These are phyloP conservation scores for Prorocentrum cordatum DNA, from an alignment of 169 alveolate genomes.

Conservation along the genomic window DNA sequence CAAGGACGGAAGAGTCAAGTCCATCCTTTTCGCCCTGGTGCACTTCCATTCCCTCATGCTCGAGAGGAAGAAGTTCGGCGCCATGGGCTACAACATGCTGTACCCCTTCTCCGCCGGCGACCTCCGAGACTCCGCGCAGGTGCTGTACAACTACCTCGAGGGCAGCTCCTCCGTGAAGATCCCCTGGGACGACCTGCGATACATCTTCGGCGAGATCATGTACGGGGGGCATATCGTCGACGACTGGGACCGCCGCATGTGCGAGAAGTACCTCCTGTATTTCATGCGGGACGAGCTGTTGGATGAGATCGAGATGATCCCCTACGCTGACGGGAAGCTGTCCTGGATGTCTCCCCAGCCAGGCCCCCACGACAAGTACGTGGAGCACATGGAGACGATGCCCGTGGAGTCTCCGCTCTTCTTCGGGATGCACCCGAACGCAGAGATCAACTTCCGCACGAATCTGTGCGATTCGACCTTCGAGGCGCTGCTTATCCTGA, in stretches of 20 bases:
- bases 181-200: slow-evolving; percentile 94
- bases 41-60: slow-evolving; percentile 92
- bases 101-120: slow-evolving; percentile 94
- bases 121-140: slow-evolving; percentile 90
- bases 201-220: slow-evolving; percentile 96
- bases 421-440: slow-evolving; percentile 92
- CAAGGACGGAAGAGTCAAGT: slow-evolving; percentile 82
- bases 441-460: slow-evolving; percentile 83
- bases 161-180: slow-evolving; percentile 81
- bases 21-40: slow-evolving; percentile 91
- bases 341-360: slow-evolving; percentile 80
- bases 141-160: slow-evolving; percentile 88
- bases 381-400: slow-evolving; percentile 68
- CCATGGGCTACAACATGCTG: slow-evolving; percentile 94
- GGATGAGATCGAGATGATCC: slow-evolving; percentile 90
- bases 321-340: slow-evolving; percentile 78
- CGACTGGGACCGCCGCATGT: slow-evolving; percentile 90
- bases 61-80: slow-evolving; percentile 94
- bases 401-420: slow-evolving; percentile 73
- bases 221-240: slow-evolving; percentile 97
- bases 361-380: slow-evolving; percentile 65
- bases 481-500: slow-evolving; percentile 22
- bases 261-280: slow-evolving; percentile 86
- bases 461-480: slow-evolving; percentile 19
- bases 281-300: slow-evolving; percentile 88